These are phyloP conservation scores for Tetradesmus obliquus DNA, from an alignment of 139 green algal genomes.

Conservation along the genomic window DNA sequence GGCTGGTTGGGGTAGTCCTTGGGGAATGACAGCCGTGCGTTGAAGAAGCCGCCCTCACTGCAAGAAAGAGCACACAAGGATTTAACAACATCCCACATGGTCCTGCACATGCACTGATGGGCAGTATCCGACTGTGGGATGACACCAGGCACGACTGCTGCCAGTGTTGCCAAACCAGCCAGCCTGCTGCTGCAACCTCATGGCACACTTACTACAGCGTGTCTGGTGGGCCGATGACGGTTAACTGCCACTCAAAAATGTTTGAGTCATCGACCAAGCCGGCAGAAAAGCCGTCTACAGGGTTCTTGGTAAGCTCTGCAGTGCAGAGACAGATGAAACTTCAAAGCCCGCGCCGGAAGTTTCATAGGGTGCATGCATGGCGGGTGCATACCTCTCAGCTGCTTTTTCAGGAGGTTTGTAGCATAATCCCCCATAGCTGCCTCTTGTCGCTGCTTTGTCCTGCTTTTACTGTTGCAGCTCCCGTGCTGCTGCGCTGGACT, in stretches of 20 bases:
- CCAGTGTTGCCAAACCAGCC: neutral
- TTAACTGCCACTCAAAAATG: conserved; percentile 98
- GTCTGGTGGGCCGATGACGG: conserved; percentile 97
- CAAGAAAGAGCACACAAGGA: neutral
- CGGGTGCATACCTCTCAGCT: conserved; percentile 87
- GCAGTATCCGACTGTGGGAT: neutral
- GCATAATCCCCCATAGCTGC: conserved; percentile 75
- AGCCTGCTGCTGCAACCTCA: conserved; percentile 1
- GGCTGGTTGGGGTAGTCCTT: conserved; percentile 98
- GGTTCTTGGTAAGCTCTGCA: conserved; percentile 96
- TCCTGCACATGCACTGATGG: neutral
- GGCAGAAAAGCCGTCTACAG: conserved; percentile 98
- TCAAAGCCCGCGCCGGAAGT: neutral
- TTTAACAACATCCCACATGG: too few relatives aligned
- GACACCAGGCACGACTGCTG: neutral
- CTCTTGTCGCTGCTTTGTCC: conserved; percentile 1
- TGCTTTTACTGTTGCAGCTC: conserved; percentile 11
- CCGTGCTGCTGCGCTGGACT: neutral
- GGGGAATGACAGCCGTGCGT: conserved; percentile 95
- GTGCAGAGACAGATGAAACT: neutral
- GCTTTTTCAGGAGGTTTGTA: conserved; percentile 88
- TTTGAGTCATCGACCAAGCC: conserved; percentile 97
- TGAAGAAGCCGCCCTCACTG: conserved; percentile 99
- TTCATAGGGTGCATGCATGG: neutral
- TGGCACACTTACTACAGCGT: conserved; percentile 92